Conservation (phyloP, 257 asterid genomes). For the Thymus mandschuricus region DNA sequence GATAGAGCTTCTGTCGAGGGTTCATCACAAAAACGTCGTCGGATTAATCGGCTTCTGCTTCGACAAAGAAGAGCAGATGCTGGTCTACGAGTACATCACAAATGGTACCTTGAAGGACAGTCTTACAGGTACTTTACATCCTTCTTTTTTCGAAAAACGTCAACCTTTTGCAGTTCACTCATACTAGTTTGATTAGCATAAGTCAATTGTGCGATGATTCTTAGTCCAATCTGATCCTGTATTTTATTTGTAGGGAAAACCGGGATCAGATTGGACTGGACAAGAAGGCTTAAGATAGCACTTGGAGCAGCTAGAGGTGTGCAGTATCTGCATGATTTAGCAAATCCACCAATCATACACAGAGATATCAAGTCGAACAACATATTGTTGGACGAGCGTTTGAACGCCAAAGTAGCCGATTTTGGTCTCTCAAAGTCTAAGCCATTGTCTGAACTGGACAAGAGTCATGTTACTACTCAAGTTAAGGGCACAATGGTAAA, state of each 20-base stretch:
- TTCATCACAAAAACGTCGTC: constrained; percentile 90
- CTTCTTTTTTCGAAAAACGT: background rate
- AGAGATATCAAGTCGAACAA: constrained; percentile 88
- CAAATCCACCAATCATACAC: constrained; percentile 91
- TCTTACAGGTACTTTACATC: constrained; percentile 61
- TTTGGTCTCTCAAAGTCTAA: constrained; percentile 95
- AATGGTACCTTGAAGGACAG: constrained; percentile 87
- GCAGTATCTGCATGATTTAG: constrained; percentile 89
- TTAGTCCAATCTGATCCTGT: background rate
- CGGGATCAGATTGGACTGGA: constrained; percentile 88
- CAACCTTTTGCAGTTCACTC: too few species aligned
- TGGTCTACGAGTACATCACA: constrained; percentile 73
- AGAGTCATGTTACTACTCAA: constrained; percentile 84
- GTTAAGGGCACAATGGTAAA: constrained; percentile 98
- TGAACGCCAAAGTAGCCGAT: constrained; percentile 91
- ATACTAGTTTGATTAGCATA: background rate
- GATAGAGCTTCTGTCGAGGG: constrained; percentile 97
- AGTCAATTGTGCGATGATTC: background rate
- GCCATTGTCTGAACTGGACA: constrained; percentile 60
- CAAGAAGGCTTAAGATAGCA: constrained; percentile 73
- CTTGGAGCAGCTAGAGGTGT: constrained; percentile 87
- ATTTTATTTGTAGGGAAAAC: constrained; percentile 54
- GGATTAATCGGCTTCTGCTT: constrained; percentile 79
- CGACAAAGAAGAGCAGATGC: constrained; percentile 79
- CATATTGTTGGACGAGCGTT: constrained; percentile 69